A percentile compares a stretch with the other conserved stretches of the same genome.
These are phyloP conservation scores for Penicillium hordei DNA, from an alignment of 2,329 filamentous ascomycete species.

Conservation along the genomic window DNA sequence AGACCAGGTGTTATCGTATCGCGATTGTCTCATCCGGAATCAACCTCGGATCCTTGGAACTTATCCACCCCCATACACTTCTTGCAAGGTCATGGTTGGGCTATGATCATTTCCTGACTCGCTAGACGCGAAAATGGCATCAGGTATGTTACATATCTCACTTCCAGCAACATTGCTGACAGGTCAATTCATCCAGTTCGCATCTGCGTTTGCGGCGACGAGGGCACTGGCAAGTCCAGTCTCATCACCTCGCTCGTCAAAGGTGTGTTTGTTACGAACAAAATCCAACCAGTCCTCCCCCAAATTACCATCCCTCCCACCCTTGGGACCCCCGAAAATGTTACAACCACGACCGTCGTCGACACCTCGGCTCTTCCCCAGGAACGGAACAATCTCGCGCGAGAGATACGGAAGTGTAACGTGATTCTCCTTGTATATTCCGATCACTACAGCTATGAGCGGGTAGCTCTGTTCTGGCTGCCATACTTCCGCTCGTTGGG, in stretches of 20 bases:
- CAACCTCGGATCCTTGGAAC: background rate
- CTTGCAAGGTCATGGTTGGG: background rate
- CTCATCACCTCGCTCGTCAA: conserved; percentile 95
- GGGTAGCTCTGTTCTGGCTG: conserved; percentile 97
- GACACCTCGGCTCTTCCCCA: conserved; percentile 95
- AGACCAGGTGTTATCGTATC: conserved; percentile 9
- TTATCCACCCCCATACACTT: background rate
- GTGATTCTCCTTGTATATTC: conserved; percentile 96
- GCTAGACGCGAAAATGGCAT: conserved; percentile 12
- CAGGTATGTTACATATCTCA: background rate
- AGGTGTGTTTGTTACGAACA: conserved; percentile 91
- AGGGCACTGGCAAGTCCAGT: conserved; percentile 90
- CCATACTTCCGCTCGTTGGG: conserved; percentile 95
- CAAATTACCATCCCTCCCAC: conserved; percentile 93
- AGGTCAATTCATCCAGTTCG: conserved; percentile 60
- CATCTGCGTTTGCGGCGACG: conserved; percentile 94
- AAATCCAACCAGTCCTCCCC: conserved; percentile 91
- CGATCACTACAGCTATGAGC: conserved; percentile 98
- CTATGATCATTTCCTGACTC: conserved; percentile 1
- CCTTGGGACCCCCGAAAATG: conserved; percentile 91
- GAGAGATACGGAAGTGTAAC: conserved; percentile 94
- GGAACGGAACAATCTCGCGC: conserved; percentile 83
- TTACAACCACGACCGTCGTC: conserved; percentile 88
- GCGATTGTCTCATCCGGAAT: conserved; percentile 3
- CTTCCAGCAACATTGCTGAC: conserved; percentile 1